These are phyloP conservation scores for Blastocrithidia nonstop DNA, from an alignment of 208 protist species.

Conservation along the genomic window DNA sequence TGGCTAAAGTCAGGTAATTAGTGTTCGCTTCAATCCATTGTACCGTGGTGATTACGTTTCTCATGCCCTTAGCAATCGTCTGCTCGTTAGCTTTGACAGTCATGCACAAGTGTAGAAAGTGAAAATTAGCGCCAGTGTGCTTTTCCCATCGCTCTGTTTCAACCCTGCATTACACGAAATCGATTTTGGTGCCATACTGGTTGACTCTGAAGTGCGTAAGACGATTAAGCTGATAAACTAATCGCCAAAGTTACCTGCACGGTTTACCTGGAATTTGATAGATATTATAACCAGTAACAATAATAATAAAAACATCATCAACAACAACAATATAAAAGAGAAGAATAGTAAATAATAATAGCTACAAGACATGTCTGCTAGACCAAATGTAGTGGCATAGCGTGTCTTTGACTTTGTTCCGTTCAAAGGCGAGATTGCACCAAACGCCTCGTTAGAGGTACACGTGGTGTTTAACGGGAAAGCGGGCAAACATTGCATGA, in stretches of 20 bases:
- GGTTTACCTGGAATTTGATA: conserved; percentile 61
- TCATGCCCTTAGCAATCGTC: conserved; percentile 40
- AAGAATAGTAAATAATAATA: conserved; percentile 32
- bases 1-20: too few species aligned
- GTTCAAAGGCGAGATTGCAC: conserved; percentile 73
- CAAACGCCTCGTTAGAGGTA: conserved; percentile 58
- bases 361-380: too few species aligned
- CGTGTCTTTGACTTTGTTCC: conserved; percentile 90
- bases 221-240: conserved; percentile 71
- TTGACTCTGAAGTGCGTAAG: conserved; percentile 70
- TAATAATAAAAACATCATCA: not conserved
- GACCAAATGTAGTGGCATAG: conserved; percentile 1
- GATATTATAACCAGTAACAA: not conserved
- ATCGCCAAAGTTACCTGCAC: conserved; percentile 45
- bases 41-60: conserved; percentile 73
- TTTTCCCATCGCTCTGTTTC: conserved; percentile 82
- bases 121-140: conserved; percentile 51
- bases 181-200: conserved; percentile 89
- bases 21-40: conserved; percentile 71
- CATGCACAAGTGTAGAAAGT: conserved; percentile 83
- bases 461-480: conserved; percentile 84
- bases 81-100: conserved; percentile 78
- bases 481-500: conserved; percentile 14
- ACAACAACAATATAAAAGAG: not conserved
- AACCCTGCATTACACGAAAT: conserved; percentile 38